Evolutionary conservation across 2,329 filamentous ascomycete genomes (phyloP).

Genomic region (Penicillium sp.): DNA sequence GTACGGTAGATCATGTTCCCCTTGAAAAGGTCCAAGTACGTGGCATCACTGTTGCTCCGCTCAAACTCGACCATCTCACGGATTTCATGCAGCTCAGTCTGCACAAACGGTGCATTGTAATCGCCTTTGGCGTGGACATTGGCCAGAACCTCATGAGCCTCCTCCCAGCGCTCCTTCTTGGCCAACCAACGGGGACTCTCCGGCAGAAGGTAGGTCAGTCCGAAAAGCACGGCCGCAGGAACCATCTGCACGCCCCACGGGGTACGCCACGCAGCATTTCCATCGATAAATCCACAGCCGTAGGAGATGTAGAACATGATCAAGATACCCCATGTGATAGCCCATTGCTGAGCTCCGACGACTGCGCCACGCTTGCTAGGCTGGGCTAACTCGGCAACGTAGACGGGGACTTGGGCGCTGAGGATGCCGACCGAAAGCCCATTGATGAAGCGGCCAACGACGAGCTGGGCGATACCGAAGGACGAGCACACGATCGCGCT

Average conservation of each 20-base stretch:
- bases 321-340: conserved; percentile 67
- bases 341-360: conserved; percentile 69
- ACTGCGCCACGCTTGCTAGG: conserved; percentile 57
- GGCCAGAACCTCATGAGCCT: conserved; percentile 48
- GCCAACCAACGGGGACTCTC: conserved; percentile 63
- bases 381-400: conserved; percentile 63
- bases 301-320: conserved; percentile 65
- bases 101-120: conserved; percentile 61
- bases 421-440: conserved; percentile 71
- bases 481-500: conserved; percentile 60
- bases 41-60: conserved; percentile 63
- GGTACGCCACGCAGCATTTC: conserved; percentile 58
- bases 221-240: conserved; percentile 56
- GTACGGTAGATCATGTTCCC: conserved; percentile 70
- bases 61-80: conserved; percentile 70
- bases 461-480: conserved; percentile 66
- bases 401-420: conserved; percentile 67
- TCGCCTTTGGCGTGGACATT: conserved; percentile 64
- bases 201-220: conserved; percentile 51
- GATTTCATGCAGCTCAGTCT: conserved; percentile 68
- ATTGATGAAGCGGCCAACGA: conserved; percentile 66
- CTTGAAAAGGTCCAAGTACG: conserved; percentile 67
- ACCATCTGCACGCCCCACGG: conserved; percentile 65
- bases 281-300: conserved; percentile 59
- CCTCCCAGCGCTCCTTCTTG: conserved; percentile 58